Percentiles rank a stretch among this genome's conserved stretches.
Evolutionary conservation across 164 flowering plant species (phyloP).

Genomic region (Vitis rotundifolia): DNA sequence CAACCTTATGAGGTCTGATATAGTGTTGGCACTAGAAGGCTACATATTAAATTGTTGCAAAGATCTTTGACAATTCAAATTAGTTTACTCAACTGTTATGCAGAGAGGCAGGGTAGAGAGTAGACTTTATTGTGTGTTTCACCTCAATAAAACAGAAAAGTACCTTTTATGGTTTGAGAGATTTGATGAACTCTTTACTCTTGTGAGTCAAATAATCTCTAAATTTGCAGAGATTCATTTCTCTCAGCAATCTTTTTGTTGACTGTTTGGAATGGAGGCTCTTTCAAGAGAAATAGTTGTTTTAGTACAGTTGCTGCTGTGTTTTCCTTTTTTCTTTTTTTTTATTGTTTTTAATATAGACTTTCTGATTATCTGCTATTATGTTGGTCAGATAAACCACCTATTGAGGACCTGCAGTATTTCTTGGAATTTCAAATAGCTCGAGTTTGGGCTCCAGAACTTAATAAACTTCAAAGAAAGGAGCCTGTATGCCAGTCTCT

Average conservation of each 20-base stretch:
- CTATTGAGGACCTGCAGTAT: conserved; percentile 92
- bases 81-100: not conserved
- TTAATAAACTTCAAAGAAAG: conserved; percentile 71
- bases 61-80: not conserved
- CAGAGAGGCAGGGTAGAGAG: not conserved
- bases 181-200: no score
- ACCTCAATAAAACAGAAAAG: no score
- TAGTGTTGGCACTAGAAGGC: not conserved
- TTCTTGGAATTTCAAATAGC: conserved; percentile 94
- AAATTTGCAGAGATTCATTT: no score
- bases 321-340: not conserved
- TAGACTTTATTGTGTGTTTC: no score
- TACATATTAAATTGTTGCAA: not conserved
- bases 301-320: no score
- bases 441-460: conserved; percentile 91
- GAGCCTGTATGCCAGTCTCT: conserved; percentile 87
- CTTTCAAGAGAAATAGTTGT: not conserved
- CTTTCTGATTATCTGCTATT: conserved; percentile 7
- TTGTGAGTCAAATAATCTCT: no score
- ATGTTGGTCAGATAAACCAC: conserved; percentile 69
- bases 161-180: no score
- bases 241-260: no score
- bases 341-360: not conserved
- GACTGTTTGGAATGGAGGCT: not conserved
- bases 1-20: not conserved